Evolutionary conservation across 169 alveolate species (phyloP), one percentile per base, ranked within the genome.

Genomic region (Babesia bovis): DNA sequence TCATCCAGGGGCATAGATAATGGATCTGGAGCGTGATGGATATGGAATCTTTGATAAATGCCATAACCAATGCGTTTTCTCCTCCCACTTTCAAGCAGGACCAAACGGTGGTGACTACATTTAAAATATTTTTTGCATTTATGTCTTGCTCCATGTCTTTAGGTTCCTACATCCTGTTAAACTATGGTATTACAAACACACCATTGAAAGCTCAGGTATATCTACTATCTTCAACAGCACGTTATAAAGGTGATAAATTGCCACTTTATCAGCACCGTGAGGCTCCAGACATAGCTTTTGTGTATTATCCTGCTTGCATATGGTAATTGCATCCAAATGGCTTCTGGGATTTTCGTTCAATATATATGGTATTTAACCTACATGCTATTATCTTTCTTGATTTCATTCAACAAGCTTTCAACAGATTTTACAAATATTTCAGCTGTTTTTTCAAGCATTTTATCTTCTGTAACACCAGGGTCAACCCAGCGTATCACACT

Each of bases 1-100:
- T 50, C 73, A 63, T 44, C 73, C 73, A 63, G 44, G 73, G 73
- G 30, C 73, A 63, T 25, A 63, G 50, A 35, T 63, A 63, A 50
- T 63, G 73, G n/a, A 63, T 15, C 4, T 50, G 58, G 7, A 63
- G 50, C 2, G 49, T 60, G 25, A 63, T 63, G 23, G 61, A 49
- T 25, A 63, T 28, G 0, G 73, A 63, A 50, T 36, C 53, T 41
- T 49, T 63, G 26, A 63, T 49, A 49, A 63, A 63, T 5, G 32
- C 73, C 28, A 40, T 26, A 12, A 63, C 23, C 21, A 36, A 17
- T 10, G 26, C 19, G 47, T 28, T 45, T 15, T 30, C 4, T 26
- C 61, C 35, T 4, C 38, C 44, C 10, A 3, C 19, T 55, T 63
- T 58, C 40, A 63, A 21, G 60, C 73, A 63, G 3, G 56, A 12